phyloP scores from a whole-genome alignment of 345 rosid genomes.

The Turnera subulata region DNA sequence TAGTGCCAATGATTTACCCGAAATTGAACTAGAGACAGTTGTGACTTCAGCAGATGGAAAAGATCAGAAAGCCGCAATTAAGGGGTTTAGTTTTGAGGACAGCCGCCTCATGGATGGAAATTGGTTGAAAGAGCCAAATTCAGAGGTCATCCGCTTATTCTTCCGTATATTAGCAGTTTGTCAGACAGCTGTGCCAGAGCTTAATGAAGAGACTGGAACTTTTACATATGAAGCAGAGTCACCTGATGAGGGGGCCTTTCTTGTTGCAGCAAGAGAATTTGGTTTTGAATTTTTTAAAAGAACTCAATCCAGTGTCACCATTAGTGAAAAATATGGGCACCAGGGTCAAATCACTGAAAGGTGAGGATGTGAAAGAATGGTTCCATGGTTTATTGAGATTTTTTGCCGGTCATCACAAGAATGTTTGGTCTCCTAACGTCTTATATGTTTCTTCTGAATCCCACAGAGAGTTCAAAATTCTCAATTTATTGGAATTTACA shows the following conservation, averaged over 20 bases:
- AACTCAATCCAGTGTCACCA: constrained; percentile 77
- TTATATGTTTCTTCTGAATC: constrained; percentile 17
- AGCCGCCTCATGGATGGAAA: constrained; percentile 70
- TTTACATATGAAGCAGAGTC: constrained; percentile 90
- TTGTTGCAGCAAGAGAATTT: constrained; percentile 93
- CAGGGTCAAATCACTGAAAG: constrained; percentile 66
- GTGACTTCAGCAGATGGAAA: constrained; percentile 41
- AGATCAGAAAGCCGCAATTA: constrained; percentile 44
- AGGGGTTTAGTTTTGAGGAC: constrained; percentile 90
- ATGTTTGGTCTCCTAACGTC: constrained; percentile 14
- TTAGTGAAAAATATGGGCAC: constrained; percentile 50
- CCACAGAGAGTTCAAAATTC: constrained; percentile 87
- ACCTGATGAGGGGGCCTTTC: constrained; percentile 93
- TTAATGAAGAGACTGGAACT: constrained; percentile 65
- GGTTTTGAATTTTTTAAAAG: constrained; percentile 89
- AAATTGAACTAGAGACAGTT: constrained; percentile 74
- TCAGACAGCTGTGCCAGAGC: constrained; percentile 97
- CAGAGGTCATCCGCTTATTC: constrained; percentile 55
- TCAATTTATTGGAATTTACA: constrained; percentile 84
- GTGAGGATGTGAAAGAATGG: constrained; percentile 33
- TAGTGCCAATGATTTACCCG: constrained; percentile 34
- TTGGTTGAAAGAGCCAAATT: constrained; percentile 70
- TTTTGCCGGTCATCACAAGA: constrained; percentile 8
- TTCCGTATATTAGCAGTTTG: constrained; percentile 81
- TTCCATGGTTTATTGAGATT: constrained; percentile 9